phyloP scores from a whole-genome alignment of 1,284 basidiomycete genomes.

The Boletus mariae region DNA sequence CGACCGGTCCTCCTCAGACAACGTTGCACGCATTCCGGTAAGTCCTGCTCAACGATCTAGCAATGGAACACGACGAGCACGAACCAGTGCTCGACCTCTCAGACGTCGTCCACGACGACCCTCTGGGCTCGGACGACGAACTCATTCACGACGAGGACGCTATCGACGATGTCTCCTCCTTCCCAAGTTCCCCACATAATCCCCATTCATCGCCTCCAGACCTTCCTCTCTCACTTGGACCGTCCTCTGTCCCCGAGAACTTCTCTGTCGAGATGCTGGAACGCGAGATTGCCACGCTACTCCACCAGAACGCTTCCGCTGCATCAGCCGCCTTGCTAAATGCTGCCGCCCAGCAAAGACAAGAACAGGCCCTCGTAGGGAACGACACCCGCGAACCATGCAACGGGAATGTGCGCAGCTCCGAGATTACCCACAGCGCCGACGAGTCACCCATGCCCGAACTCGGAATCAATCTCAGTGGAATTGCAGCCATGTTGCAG shows the following conservation, averaged over 20 bases:
- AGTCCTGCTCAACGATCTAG: slow-evolving; percentile 12
- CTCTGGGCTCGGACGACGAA: slow-evolving; percentile 41
- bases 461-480: slow-evolving; percentile 52
- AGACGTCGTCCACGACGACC: slow-evolving; percentile 74
- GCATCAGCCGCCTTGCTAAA: slow-evolving; percentile 56
- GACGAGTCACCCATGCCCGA: slow-evolving; percentile 21
- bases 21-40: slow-evolving; percentile 20
- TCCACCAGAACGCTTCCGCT: slow-evolving; percentile 66
- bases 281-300: slow-evolving; percentile 65
- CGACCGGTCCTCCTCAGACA: slow-evolving; percentile 21
- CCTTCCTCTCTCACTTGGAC: slow-evolving; percentile 24
- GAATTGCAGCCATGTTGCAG: slow-evolving; percentile 69
- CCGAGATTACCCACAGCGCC: slow-evolving; percentile 21
- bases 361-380: slow-evolving; percentile 35
- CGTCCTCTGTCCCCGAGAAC: slow-evolving; percentile 33
- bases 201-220: slow-evolving; percentile 20
- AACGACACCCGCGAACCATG: slow-evolving; percentile 15
- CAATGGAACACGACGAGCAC: slow-evolving; percentile 61
- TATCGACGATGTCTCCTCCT: slow-evolving; percentile 32
- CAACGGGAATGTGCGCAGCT: slow-evolving; percentile 8
- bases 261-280: slow-evolving; percentile 69
- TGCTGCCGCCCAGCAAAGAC: slow-evolving; percentile 60
- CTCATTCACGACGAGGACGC: slow-evolving; percentile 36
- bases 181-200: slow-evolving; percentile 18
- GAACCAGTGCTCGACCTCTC: slow-evolving; percentile 66